Percentiles rank a stretch among this genome's conserved stretches.
Conservation (phyloP, 1,284 basidiomycete genomes). For the Mycosarcoma mackinlayi region DNA sequence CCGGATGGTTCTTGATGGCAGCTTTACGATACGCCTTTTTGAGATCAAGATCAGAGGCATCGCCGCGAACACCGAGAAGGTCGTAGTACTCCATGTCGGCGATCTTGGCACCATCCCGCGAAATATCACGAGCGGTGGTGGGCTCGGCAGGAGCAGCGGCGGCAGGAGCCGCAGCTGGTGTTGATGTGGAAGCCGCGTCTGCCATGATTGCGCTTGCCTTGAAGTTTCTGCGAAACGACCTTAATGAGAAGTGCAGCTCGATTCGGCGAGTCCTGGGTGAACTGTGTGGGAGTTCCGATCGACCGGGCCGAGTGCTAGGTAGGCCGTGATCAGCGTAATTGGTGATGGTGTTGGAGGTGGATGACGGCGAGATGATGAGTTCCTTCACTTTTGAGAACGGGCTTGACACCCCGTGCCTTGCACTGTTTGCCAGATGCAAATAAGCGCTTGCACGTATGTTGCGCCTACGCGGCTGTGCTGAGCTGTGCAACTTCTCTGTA, state of each 20-base stretch:
- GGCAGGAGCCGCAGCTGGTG: conserved; percentile 14
- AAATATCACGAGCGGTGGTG: conserved; percentile 56
- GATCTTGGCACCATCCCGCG: conserved; percentile 64
- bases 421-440: neutral
- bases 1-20: conserved; percentile 83
- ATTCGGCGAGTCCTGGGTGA: too few species aligned
- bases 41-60: conserved; percentile 76
- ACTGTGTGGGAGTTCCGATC: too few species aligned
- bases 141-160: conserved; percentile 21
- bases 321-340: too few species aligned
- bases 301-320: too few species aligned
- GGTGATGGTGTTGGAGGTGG: too few species aligned
- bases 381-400: too few species aligned
- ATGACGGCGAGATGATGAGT: too few species aligned
- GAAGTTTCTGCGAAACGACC: too few species aligned
- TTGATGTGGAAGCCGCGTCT: conserved; percentile 32
- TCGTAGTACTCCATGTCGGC: conserved; percentile 69
- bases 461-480: conserved; percentile 14
- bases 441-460: conserved; percentile 1
- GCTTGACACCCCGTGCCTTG: too few species aligned
- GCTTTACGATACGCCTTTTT: conserved; percentile 97
- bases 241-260: too few species aligned
- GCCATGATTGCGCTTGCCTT: conserved; percentile 30
- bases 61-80: conserved; percentile 66
- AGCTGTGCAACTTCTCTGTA: conserved; percentile 14